Base-by-base conservation (phyloP, 768 basidiomycete species). In the Fistulinella prunicolor region DNA sequence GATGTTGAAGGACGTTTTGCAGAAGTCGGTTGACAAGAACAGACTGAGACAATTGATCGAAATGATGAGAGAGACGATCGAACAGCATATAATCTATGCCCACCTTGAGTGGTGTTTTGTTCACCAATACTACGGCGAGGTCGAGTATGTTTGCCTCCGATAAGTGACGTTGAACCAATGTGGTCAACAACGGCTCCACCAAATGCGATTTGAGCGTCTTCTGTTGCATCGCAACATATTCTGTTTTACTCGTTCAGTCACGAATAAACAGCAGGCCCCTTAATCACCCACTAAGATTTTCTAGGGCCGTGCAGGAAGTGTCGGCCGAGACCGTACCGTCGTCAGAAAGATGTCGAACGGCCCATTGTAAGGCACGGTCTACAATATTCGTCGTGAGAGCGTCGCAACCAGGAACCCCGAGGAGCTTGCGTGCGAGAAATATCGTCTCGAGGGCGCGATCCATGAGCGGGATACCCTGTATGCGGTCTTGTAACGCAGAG, bases 1-100 rank as follows among this genome's bases (percentile, higher is more conserved):
- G 69, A 53, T 88, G 82, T 54, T 89, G 85, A 19, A 94, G 64
- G 48, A 92, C 74, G 19, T 75, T 79, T 71, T 94, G 92, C 2
- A 95, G 63, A 38, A 81, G 75, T 34, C 85, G 81, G 58, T 92
- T 92, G 41, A 86, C 77, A n/a, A 80, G 68, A 12, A 79, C 73
- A 2, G 89, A 89, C 89, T 73, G n/a, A 47, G 20, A 38, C 35
- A 17, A n/a, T 2, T n/a, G 1, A 49, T 44, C 17, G 14, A 42
- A 34, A 17, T 2, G 6, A 23, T 46, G 21, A 47, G 38, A 35
- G 14, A 13, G 9, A 13, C 2, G 8, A 23, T 22, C 1, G 9
- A 38, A 23, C 17, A 10, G 1, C n/a, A 7, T 22, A 16, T 24
- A 13, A 20, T 37, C 35, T 14, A 4, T 28, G 56, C 72, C 54